These are phyloP conservation scores for Metschnikowia vanudenii DNA, from an alignment of 805 yeast genomes.

Conservation along the genomic window DNA sequence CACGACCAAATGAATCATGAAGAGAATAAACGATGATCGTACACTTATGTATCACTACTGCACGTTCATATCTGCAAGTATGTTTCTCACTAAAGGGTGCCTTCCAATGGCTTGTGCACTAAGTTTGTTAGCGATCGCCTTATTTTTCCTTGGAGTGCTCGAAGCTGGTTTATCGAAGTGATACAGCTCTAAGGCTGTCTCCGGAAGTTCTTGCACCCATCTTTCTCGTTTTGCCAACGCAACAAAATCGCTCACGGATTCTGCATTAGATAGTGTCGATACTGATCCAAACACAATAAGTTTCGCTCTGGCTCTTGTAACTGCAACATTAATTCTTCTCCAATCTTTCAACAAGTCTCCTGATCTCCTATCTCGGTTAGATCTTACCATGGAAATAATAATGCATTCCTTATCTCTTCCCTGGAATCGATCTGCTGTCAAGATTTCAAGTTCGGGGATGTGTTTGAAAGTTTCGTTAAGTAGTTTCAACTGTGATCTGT, in stretches of 20 bases:
- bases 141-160: neutral
- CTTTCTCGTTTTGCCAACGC: conserved; percentile 50
- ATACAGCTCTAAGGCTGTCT: conserved; percentile 40
- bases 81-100: conserved; percentile 28
- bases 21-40: neutral
- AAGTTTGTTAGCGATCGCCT: neutral
- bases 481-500: conserved; percentile 65
- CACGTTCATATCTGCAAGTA: conserved; percentile 28
- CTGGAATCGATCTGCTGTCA: conserved; percentile 95
- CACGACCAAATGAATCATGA: neutral
- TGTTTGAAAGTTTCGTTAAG: conserved; percentile 27
- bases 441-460: conserved; percentile 57
- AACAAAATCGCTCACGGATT: conserved; percentile 59
- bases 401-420: conserved; percentile 94
- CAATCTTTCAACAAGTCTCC: conserved; percentile 85
- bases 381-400: conserved; percentile 83
- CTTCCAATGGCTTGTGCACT: conserved; percentile 19
- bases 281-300: conserved; percentile 80
- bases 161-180: conserved; percentile 18
- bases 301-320: conserved; percentile 86
- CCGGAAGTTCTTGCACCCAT: conserved; percentile 65
- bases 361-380: conserved; percentile 60
- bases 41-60: neutral
- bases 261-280: conserved; percentile 52
- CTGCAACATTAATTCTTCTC: conserved; percentile 91